These are phyloP conservation scores for Rhizopus arrhizus DNA, from an alignment of 371 early-diverging fungal species.

Conservation along the genomic window DNA sequence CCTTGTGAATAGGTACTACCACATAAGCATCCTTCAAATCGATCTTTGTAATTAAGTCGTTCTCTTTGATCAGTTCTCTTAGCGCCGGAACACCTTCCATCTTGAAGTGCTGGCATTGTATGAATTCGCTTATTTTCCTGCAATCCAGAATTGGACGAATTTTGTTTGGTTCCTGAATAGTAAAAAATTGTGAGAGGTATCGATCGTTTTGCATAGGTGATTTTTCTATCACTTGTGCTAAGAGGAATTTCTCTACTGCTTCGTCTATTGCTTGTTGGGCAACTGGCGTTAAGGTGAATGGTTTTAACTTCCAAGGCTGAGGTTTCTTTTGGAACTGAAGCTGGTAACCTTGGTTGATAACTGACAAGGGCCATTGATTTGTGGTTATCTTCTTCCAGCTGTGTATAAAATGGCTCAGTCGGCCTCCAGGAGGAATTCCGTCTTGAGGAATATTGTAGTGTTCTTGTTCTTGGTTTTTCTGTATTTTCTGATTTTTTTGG, in stretches of 20 bases:
- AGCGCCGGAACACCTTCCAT: conserved; percentile 39
- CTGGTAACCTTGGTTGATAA: neutral
- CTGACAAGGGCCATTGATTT: neutral
- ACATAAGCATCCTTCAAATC: too few relatives aligned
- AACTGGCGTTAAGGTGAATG: neutral
- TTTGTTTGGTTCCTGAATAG: neutral
- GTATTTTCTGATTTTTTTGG: neutral
- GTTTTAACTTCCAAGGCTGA: neutral
- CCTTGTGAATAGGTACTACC: neutral
- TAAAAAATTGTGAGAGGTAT: neutral
- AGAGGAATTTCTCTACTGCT: neutral
- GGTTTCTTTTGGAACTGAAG: neutral
- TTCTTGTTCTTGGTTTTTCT: neutral
- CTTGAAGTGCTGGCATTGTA: conserved; percentile 28
- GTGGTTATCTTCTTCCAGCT: neutral
- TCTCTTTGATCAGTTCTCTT: conserved; percentile 22
- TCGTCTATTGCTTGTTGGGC: neutral
- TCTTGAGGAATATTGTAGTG: conserved; percentile 5
- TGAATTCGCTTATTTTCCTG: conserved; percentile 35
- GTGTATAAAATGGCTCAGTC: neutral
- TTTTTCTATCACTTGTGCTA: neutral
- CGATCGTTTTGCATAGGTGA: neutral
- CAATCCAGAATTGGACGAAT: conserved; percentile 31
- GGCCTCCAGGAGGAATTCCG: conserved; percentile 3
- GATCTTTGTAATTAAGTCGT: conserved; percentile 39